Base-by-base conservation (phyloP, 2,329 filamentous ascomycete species). In the Penicillium sp. region DNA sequence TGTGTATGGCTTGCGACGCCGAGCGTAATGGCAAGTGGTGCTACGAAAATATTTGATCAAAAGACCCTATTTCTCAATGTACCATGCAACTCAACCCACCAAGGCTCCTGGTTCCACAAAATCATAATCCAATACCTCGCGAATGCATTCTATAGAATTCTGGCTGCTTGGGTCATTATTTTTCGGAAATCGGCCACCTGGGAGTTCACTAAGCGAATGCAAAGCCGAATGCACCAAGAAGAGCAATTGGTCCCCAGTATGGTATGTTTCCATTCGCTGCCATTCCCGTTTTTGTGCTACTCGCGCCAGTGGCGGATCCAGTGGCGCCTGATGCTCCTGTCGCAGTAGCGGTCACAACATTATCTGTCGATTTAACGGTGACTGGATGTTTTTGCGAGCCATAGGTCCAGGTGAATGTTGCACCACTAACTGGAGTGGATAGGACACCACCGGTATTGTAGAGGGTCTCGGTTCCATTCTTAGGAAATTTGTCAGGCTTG, bases 371-470 rank as follows among this genome's bases (percentile, higher is more conserved):
- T 21, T 44, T 34, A 5, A 51, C 59, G 31, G 54, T 60, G 5
- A 60, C 50, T 40, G 39, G 8, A 7, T 58, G 47, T 2, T 39
- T 1, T 3, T 51, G 14, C 6, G 47, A 21, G 9, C 40, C 50
- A 37, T 49, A 52, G 0, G 46, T 54, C 59, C 56, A 62, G 7
- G 54, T 62, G 8, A 64, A 63, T 5, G 47, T 60, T 7, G 48
- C 29, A 4, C 55, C 60, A 19, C 60, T 63, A 7, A 61, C 48
- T 0, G 60, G 62, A 0, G 48, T 53, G 8, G 58, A 53, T 14
- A 64, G 13, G 7, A 47, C 14, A 18, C 56, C 44, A 0, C 51
- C 59, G 3, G 48, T 51, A 11, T 63, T 64, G 11, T 39, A 55
- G 0, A 56, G 14, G 0, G 57, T 50, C n/a, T 60, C 54, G 3